Evolutionary conservation across 75 land plant species (phyloP).

Genomic region (Chamaecyparis obtusa): DNA sequence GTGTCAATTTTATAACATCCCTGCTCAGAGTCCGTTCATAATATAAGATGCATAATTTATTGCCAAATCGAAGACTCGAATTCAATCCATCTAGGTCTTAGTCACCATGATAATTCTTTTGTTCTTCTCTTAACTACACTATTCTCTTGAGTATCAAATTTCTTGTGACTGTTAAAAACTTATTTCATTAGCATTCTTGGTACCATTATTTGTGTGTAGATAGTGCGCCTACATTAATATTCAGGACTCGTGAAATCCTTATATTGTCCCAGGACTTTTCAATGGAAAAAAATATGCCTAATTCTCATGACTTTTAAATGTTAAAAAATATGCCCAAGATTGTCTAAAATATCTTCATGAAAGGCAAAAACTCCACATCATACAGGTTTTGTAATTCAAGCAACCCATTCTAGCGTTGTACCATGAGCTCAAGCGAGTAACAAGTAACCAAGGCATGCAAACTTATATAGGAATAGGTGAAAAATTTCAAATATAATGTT

Average conservation of each 20-base stretch:
- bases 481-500: too few species aligned
- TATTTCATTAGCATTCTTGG: background rate
- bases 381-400: background rate
- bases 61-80: background rate
- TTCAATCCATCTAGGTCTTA: background rate
- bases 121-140: background rate
- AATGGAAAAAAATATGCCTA: background rate
- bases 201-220: background rate
- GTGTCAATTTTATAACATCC: background rate
- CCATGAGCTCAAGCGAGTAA: too few species aligned
- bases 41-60: background rate
- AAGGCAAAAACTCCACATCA: background rate
- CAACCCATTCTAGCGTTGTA: too few species aligned
- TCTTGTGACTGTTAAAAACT: background rate
- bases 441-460: too few species aligned
- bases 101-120: background rate
- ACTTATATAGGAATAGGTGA: too few species aligned
- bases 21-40: background rate
- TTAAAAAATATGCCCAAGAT: background rate
- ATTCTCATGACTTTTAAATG: too few species aligned
- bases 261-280: background rate
- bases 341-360: background rate
- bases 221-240: background rate
- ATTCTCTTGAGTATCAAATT: background rate
- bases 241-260: background rate